Conservation (phyloP, 2,329 filamentous ascomycete genomes). For the Chrysoporthe austroafricana region DNA sequence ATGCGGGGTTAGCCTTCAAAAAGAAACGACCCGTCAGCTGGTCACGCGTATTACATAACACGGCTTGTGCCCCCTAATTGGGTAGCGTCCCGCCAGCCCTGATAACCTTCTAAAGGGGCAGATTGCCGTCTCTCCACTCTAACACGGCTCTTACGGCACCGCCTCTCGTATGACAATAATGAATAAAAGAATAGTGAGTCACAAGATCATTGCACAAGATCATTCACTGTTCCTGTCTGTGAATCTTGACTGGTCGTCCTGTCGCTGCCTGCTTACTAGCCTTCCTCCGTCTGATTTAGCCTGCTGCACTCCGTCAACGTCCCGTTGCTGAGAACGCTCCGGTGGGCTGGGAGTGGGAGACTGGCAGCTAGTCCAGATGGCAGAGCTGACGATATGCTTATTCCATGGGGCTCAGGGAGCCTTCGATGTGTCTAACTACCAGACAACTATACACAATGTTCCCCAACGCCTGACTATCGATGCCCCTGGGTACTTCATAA, state of each 20-base stretch:
- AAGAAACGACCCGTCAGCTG: neutral
- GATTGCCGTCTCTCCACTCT: neutral
- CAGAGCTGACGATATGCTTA: no score
- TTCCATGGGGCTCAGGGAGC: neutral
- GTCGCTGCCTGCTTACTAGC: no score
- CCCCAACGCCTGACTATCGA: slow-evolving; percentile 21
- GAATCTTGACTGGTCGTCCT: no score
- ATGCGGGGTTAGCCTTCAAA: slow-evolving; percentile 24
- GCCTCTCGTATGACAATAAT: no score
- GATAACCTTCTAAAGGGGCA: slow-evolving; percentile 16
- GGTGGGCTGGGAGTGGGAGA: no score
- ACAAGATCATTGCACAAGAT: no score
- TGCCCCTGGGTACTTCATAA: neutral
- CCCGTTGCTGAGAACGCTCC: no score
- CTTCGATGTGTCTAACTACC: neutral
- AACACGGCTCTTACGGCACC: no score
- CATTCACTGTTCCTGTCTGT: no score
- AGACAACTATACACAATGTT: neutral
- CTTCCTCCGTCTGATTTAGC: no score
- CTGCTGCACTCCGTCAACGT: no score
- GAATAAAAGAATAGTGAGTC: no score
- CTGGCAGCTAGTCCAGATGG: neutral
- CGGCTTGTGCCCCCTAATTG: neutral
- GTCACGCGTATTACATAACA: slow-evolving; percentile 19
- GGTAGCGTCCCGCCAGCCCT: neutral